Evolutionary conservation across 371 early-diverging fungal genomes (phyloP), one percentile per base, ranked within the genome.

Genomic region (Mucor circinelloides): DNA sequence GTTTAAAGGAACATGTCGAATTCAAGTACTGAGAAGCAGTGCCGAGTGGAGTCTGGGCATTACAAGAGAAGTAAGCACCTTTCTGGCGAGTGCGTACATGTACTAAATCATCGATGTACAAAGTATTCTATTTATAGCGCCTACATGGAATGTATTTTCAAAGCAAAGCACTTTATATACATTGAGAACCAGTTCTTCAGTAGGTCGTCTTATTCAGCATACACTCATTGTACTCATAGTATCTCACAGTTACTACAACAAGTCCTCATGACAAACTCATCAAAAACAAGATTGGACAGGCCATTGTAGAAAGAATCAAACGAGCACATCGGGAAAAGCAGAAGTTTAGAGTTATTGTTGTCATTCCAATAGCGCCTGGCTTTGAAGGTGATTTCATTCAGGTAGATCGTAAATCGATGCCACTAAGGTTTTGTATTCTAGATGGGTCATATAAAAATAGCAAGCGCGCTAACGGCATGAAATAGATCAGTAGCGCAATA

Each of bases 121-220:
- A 60, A 96, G 85, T 79, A 81, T 67, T 93, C 93, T 5, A 97
- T 97, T 58, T 89, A 91, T 67, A 88, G 83, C 17, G 97, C 96
- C 1, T 97, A 97, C 70, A 72, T 90, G 68, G 85, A 89, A 54
- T 78, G 85, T 64, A 97, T 97, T 50, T 76, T 74, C 21, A 85
- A 85, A 46, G 87, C 97, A 6, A 85, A 94, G 76, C 91, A 94
- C 67, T 95, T 89, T 76, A 88, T 97, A 36, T 97, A 97, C 76
- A 97, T 97, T 63, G 97, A 97, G 74, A 97, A 97, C 73, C 97
- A 97, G 74, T 97, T 97, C 79, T 97, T 97, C 71, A 90, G 92
- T 85, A 80, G 78, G 80, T 68, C 1, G 12, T 23, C 23, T 25
- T 50, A 25, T 25, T 9, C 9, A 9, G 4, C 40, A 15, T 12